Base-by-base conservation (phyloP, 306 rosid species). In the Prunus kanzakura region DNA sequence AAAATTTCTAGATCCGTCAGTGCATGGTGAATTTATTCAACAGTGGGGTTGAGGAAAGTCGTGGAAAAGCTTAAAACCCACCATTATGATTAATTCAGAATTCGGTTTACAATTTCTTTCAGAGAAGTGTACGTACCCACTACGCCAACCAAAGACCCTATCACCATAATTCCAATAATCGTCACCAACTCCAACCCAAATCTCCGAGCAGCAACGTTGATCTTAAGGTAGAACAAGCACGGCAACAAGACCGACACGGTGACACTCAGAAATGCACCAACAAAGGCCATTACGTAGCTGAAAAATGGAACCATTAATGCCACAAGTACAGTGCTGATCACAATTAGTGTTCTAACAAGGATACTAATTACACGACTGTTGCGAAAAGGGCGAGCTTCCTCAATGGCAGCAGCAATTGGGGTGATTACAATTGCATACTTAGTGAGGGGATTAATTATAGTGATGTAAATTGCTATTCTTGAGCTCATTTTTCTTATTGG, bases 201-300 rank as follows among this genome's bases (percentile, higher is more conserved):
- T 6, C 64, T 30, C 16, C 81, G 67, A 19, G 90, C 86, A 25
- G 72, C 50, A 77, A 73, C 76, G 76, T 86, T 76, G 6, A 93
- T 87, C 90, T 93, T 90, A 6, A 93, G 86, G 84, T 93, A 89
- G 79, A 87, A 87, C 0, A 83, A 32, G 51, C 97, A 93, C 0
- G 97, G 97, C 10, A 93, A 64, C 45, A 93, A 19, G 60, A 84
- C 30, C 13, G 96, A 80, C 9, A 72, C 82, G 0, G 83, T 11
- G 45, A 86, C 86, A 32, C 89, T 30, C 47, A 86, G 55, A 67
- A 83, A 88, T 2, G 96, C 87, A 15, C 97, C 97, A 18, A 73
- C 82, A 49, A 93, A 89, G 0, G 89, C 90, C 96, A 93, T 90
- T 2, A 93, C 54, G 23, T 90, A 86, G 3, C 83, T 88, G 16